Conservation (phyloP, 2,329 filamentous ascomycete species). For the Chrysosporium keratinophilum region DNA sequence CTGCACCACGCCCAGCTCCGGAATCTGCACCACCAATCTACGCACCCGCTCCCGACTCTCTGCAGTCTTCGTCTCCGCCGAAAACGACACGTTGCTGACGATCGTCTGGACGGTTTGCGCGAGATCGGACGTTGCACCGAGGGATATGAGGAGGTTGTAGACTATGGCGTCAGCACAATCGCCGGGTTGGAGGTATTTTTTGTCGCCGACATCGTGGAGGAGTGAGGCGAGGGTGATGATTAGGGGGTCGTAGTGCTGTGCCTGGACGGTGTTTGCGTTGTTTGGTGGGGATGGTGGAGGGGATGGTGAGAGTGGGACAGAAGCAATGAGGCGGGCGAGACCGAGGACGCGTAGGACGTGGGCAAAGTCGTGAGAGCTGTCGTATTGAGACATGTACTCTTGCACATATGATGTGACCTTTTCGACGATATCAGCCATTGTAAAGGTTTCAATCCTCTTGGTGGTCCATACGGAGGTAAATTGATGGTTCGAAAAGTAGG, state of each 20-base stretch:
- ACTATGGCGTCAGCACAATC: constrained; percentile 25
- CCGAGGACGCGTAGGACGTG: constrained; percentile 71
- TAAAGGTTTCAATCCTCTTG: too few relatives aligned
- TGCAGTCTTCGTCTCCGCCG: constrained; percentile 56
- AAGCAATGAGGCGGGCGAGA: constrained; percentile 53
- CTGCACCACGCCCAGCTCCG: constrained; percentile 75
- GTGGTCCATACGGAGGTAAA: too few relatives aligned
- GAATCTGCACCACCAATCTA: constrained; percentile 50
- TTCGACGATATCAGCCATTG: constrained; percentile 34
- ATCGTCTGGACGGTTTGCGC: constrained; percentile 60
- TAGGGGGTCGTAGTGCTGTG: constrained; percentile 38
- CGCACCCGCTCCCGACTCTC: constrained; percentile 49
- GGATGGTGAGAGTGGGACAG: background rate
- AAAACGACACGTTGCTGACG: constrained; percentile 70
- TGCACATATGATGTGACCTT: constrained; percentile 54
- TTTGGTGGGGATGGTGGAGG: background rate
- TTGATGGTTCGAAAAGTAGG: too few relatives aligned
- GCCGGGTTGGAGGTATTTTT: constrained; percentile 55
- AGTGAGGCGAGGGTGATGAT: constrained; percentile 60
- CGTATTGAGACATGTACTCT: constrained; percentile 55
- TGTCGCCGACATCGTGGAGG: constrained; percentile 85
- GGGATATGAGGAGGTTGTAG: constrained; percentile 21
- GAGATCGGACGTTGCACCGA: constrained; percentile 47
- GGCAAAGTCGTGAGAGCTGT: constrained; percentile 49
- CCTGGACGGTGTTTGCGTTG: background rate